phyloP scores from a whole-genome alignment of 176 grass and related monocot genomes.

The Puya raimondii region DNA sequence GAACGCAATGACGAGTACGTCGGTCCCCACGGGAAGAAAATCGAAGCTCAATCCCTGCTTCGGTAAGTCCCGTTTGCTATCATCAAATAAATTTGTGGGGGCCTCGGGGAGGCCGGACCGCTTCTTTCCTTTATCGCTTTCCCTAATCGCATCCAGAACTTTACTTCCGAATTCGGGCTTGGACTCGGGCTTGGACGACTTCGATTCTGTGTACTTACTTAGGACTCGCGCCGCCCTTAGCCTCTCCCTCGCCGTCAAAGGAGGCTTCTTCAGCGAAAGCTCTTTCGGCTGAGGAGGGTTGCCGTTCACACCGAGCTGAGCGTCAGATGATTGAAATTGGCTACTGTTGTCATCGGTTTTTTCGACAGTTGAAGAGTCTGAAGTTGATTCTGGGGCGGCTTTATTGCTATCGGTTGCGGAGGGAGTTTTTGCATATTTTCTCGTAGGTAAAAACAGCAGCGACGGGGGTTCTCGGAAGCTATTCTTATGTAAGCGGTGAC shows the following conservation, averaged over 20 bases:
- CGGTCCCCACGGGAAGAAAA: constrained; percentile 45
- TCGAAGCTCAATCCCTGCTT: constrained; percentile 71
- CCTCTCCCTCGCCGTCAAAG: constrained; percentile 71
- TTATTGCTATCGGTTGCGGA: constrained; percentile 39
- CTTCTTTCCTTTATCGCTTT: constrained; percentile 50
- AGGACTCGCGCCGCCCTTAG: constrained; percentile 73
- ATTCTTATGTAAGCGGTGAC: constrained; percentile 27
- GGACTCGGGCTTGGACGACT: constrained; percentile 28
- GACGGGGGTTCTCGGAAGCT: constrained; percentile 13
- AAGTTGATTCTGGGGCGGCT: constrained; percentile 10
- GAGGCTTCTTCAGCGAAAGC: constrained; percentile 27
- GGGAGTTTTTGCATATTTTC: constrained; percentile 23
- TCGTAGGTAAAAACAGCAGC: constrained; percentile 17
- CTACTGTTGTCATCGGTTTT: not conserved
- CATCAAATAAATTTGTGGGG: constrained; percentile 73
- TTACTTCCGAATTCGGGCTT: constrained; percentile 64
- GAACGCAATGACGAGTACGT: constrained; percentile 52
- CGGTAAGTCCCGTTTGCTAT: constrained; percentile 76
- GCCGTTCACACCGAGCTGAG: constrained; percentile 15
- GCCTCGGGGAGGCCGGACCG: constrained; percentile 62
- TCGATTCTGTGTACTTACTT: constrained; percentile 64
- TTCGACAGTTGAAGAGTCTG: constrained; percentile 19
- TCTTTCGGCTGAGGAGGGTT: constrained; percentile 6
- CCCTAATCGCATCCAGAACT: constrained; percentile 66
- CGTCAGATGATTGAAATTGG: constrained; percentile 13